These are phyloP conservation scores for Solanum ahanhuiri DNA, from an alignment of 257 asterid species.

Conservation along the genomic window DNA sequence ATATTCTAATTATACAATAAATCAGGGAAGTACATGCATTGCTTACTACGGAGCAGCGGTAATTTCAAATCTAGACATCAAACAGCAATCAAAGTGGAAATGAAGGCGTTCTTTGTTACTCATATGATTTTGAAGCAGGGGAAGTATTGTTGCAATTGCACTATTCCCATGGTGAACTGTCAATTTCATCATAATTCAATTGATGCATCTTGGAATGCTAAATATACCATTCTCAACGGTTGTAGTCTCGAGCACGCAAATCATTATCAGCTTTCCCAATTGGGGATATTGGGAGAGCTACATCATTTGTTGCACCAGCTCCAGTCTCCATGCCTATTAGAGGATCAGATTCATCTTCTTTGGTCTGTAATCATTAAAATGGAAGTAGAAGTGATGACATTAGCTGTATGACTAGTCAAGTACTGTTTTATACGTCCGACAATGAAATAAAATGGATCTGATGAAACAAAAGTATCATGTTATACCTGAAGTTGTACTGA, in stretches of 20 bases:
- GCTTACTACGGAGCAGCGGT: constrained; percentile 6
- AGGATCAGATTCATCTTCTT: constrained; percentile 61
- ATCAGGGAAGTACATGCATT: constrained; percentile 1
- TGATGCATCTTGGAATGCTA: constrained; percentile 1
- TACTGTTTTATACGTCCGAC: not conserved
- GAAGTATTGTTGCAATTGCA: constrained; percentile 18
- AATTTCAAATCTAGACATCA: constrained; percentile 16
- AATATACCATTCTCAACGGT: not conserved
- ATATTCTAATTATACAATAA: constrained; percentile 1
- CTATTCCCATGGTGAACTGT: constrained; percentile 2
- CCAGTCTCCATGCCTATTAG: constrained; percentile 50
- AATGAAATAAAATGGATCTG: not conserved
- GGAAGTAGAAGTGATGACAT: not conserved
- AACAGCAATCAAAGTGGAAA: constrained; percentile 14
- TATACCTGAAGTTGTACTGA: constrained; percentile 41
- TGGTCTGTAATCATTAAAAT: constrained; percentile 23
- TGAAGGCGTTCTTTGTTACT: constrained; percentile 11
- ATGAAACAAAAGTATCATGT: constrained; percentile 1
- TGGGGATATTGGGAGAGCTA: constrained; percentile 35
- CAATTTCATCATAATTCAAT: not conserved
- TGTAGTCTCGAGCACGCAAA: constrained; percentile 14
- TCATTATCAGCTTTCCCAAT: constrained; percentile 34
- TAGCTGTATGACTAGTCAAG: not conserved
- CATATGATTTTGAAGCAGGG: constrained; percentile 14
- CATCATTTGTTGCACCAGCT: constrained; percentile 21